Evolutionary conservation across 345 rosid genomes (phyloP), one percentile per base, ranked within the genome.

Genomic region (Populus nigra): DNA sequence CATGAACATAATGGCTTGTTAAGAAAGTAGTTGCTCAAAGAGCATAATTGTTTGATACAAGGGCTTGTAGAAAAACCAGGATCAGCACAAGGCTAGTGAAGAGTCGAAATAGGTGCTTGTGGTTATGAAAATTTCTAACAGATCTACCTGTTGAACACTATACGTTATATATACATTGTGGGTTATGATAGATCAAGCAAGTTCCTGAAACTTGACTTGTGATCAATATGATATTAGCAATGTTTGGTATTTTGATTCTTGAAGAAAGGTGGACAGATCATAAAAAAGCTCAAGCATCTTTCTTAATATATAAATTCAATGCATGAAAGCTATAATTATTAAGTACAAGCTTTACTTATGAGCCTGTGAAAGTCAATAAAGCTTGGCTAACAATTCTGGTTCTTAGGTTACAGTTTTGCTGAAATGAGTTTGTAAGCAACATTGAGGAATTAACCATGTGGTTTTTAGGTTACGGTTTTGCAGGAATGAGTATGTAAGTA

Each of bases 271-370:
- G 18, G 1, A 7, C 22, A 8, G 31, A 27, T 55, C 25, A 31
- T 71, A 17, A 31, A 71, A 20, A 8, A 36, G 63, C 75, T 72
- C 47, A 41, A 41, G 47, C 11, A 72, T 15, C 75, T 53, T 72
- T 63, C 13, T 15, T 55, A 71, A 47, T 29, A 71, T 29, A 36
- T 65, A 49, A 33, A 50, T 1, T 47, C 53, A 3, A 47, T 1
- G 18, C 53, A 47, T 47, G 53, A 1, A 15, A 5, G 18, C 17
- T 0, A 4, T 47, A 47, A 33, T 39, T 7, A 7, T 39, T 7
- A 47, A 47, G 53, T 15, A 9, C 53, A 71, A 25, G 53, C 50
- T 10, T 49, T 23, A 50, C 59, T 27, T 8, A 11, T 31, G 17
- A 5, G 10, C 8, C 39, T 8, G 15, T 23, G 38, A 65, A 72